These are phyloP conservation scores for Leishmania aethiopica DNA, from an alignment of 208 protist genomes.

Conservation along the genomic window DNA sequence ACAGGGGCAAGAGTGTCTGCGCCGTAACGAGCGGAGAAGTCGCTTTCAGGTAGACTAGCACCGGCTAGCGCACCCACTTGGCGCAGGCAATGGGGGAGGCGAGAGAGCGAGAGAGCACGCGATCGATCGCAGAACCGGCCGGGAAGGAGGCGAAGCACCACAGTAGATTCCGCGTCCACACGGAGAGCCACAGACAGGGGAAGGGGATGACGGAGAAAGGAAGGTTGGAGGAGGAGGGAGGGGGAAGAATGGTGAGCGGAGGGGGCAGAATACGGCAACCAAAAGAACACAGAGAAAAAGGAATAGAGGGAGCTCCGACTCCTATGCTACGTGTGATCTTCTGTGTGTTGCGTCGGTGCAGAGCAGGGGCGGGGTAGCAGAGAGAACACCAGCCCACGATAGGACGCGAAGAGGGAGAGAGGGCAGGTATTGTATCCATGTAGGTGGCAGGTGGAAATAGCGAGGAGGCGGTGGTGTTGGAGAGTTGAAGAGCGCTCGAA, in stretches of 20 bases:
- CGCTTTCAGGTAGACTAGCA: background rate
- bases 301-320: conserved; percentile 1
- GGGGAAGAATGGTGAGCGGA: background rate
- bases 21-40: background rate
- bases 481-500: background rate
- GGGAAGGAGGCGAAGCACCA: background rate
- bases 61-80: background rate
- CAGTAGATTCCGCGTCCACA: background rate
- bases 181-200: background rate
- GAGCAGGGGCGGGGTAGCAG: too few species aligned
- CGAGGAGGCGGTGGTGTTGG: background rate
- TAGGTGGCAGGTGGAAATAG: background rate
- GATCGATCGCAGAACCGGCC: background rate
- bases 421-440: background rate
- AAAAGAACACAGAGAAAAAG: background rate
- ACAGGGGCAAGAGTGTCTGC: background rate
- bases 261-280: background rate
- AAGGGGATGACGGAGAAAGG: background rate
- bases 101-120: background rate
- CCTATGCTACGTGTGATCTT: conserved; percentile 6
- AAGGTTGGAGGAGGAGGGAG: background rate
- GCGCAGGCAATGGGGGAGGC: background rate
- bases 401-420: background rate
- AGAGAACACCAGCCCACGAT: background rate
- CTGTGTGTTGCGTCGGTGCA: background rate